These are phyloP conservation scores for Ustilago vetiveriae DNA, from an alignment of 1,284 basidiomycete genomes.

Conservation along the genomic window DNA sequence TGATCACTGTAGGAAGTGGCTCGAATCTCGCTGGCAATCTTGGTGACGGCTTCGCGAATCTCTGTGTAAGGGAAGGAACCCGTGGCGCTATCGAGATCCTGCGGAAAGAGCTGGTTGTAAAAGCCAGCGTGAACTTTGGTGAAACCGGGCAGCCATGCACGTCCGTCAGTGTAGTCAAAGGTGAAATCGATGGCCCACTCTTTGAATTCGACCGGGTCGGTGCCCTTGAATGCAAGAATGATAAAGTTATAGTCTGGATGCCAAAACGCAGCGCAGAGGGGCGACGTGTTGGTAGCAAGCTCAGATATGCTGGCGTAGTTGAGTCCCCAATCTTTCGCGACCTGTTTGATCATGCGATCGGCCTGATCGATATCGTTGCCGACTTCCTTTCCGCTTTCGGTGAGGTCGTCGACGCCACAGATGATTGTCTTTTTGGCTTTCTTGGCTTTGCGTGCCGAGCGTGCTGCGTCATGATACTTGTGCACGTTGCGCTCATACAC, in stretches of 20 bases:
- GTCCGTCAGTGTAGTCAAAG: conserved; percentile 40
- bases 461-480: conserved; percentile 22
- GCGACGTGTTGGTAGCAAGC: conserved; percentile 47
- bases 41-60: conserved; percentile 27
- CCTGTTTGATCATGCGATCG: conserved; percentile 34
- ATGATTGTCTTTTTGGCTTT: conserved; percentile 16
- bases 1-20: conserved; percentile 20
- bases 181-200: conserved; percentile 68
- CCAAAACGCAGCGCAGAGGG: conserved; percentile 46
- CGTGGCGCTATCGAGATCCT: conserved; percentile 23
- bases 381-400: conserved; percentile 16
- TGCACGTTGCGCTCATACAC: conserved; percentile 43
- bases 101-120: conserved; percentile 49
- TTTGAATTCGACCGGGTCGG: conserved; percentile 66
- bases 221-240: conserved; percentile 60
- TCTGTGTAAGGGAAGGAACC: conserved; percentile 38
- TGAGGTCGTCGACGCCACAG: conserved; percentile 12
- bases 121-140: conserved; percentile 46
- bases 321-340: conserved; percentile 45
- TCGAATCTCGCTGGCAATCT: conserved; percentile 35
- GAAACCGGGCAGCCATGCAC: conserved; percentile 44
- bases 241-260: conserved; percentile 44
- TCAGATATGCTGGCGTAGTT: conserved; percentile 43
- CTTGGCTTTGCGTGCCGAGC: conserved; percentile 4
- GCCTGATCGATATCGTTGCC: conserved; percentile 21